Conservation (phyloP, 23 red algal genomes). For the Porphyridium purpureum region DNA sequence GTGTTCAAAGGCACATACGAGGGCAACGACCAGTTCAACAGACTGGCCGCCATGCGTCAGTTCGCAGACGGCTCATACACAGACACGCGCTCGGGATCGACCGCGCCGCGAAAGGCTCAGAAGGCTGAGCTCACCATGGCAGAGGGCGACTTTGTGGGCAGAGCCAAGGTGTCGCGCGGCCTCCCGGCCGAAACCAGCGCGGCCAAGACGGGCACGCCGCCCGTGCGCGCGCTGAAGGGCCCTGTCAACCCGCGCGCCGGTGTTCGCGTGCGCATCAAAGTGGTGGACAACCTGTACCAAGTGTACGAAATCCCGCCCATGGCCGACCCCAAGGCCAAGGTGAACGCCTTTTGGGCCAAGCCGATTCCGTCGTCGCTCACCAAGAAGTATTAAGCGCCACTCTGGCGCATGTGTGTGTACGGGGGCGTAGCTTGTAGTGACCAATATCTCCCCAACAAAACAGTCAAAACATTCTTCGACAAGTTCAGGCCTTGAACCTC, state of each 20-base stretch:
- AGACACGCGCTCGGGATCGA: constrained; percentile 11
- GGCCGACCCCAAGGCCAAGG: no score
- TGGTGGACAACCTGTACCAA: constrained; percentile 33
- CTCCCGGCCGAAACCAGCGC: not conserved
- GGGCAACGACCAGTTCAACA: constrained; percentile 19
- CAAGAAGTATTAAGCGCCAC: no score
- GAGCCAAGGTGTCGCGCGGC: constrained; percentile 6
- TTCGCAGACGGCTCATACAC: constrained; percentile 25
- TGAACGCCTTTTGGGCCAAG: no score
- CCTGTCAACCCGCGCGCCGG: constrained; percentile 16
- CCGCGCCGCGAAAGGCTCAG: constrained; percentile 13
- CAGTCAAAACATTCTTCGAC: no score
- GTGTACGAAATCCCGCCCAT: constrained; percentile 16
- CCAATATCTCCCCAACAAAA: no score
- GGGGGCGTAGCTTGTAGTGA: no score
- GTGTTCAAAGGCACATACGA: constrained; percentile 12
- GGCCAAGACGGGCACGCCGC: no score
- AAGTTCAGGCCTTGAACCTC: no score
- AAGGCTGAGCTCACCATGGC: constrained; percentile 19
- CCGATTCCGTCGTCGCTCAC: no score
- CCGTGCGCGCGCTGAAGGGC: not conserved
- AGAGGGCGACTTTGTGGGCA: constrained; percentile 21
- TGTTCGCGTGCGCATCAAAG: constrained; percentile 12
- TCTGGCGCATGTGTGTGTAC: no score
- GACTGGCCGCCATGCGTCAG: constrained; percentile 10